phyloP scores from a whole-genome alignment of 148 eudicot genomes.

The Heliosperma pusillum region DNA sequence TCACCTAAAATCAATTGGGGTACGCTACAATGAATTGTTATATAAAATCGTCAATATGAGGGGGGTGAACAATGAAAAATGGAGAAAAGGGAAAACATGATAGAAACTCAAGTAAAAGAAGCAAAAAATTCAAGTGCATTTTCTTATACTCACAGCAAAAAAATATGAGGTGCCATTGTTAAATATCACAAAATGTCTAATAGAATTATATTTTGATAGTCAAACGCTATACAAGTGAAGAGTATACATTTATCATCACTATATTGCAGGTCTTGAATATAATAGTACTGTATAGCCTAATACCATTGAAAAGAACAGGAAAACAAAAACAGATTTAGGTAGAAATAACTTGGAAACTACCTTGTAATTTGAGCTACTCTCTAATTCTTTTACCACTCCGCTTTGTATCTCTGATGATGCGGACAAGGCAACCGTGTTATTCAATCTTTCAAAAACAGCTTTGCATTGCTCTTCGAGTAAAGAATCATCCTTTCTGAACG shows the following conservation, averaged over 20 bases:
- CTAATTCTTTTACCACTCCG: slow-evolving; percentile 24
- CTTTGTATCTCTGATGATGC: slow-evolving; percentile 35
- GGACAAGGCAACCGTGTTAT: slow-evolving; percentile 37
- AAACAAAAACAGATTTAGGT: slow-evolving; percentile 36
- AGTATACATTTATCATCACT: slow-evolving; percentile 1
- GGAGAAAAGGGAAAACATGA: too few species aligned
- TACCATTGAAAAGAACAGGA: slow-evolving; percentile 40
- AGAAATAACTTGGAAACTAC: slow-evolving; percentile 57
- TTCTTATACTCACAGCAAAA: not conserved
- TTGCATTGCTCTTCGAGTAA: slow-evolving; percentile 51
- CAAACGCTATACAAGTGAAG: not conserved
- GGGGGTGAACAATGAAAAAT: too few species aligned
- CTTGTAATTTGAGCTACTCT: slow-evolving; percentile 44
- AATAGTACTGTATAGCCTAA: slow-evolving; percentile 36
- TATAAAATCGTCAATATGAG: not conserved
- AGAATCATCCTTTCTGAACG: slow-evolving; percentile 31
- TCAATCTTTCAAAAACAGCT: slow-evolving; percentile 45
- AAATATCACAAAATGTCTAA: not conserved
- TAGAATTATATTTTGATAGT: not conserved
- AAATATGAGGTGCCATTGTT: not conserved
- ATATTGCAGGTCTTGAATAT: slow-evolving; percentile 21
- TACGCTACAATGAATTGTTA: too few species aligned
- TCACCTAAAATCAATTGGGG: not conserved
- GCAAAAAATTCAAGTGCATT: not conserved
- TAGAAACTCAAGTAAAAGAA: not conserved